Evolutionary conservation across 1,284 basidiomycete species (phyloP), one percentile per base, ranked within the genome.

Genomic region (Apiotrichum akiyoshidainum): DNA sequence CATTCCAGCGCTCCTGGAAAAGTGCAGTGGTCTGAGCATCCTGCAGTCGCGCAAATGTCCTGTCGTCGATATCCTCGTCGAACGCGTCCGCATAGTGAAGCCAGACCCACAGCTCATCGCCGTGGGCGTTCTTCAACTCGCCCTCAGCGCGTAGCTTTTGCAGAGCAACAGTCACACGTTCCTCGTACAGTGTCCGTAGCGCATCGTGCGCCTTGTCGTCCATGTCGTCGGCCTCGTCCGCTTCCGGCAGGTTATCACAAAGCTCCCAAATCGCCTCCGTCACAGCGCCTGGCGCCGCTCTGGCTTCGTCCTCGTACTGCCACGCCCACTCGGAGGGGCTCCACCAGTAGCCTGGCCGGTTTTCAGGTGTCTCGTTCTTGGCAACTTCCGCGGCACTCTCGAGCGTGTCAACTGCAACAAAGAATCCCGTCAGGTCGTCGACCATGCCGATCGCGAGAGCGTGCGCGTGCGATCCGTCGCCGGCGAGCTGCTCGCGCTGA

Each of bases 371-470:
- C 11, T 13, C 21, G 5, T 6, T 10, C 44, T n/a, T 16, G 26
- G 5, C 10, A 5, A 16, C 13, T 7, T 9, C 3, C 17, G 26
- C 26, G 10, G 46, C 46, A 12, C 22, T 13, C 46, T 33, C 11
- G 13, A 46, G 26, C 46, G 46, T 33, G 22, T 14, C 26, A 13
- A 13, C 46, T 2, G 46, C 46, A 12, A 46, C 46, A 26, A 46
- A 31, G 10, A 46, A 46, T 26, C 46, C 46, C 26, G 46, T 46
- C 13, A 46, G 46, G 26, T 46, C 46, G n/a, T 46, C 46, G 13
- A 46, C 46, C 17, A 49, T 4, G 4, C 47, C 47, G 34, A 37
- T 35, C 9, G 34, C 47, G 19, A 49, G 35, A 2, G n/a, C 16
- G 46, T 39, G 16, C 47, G 16, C 14, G 46, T 31, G 46, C 7